Base-by-base conservation (phyloP, 1,284 basidiomycete genomes). In the Exobasidium rhododendri region DNA sequence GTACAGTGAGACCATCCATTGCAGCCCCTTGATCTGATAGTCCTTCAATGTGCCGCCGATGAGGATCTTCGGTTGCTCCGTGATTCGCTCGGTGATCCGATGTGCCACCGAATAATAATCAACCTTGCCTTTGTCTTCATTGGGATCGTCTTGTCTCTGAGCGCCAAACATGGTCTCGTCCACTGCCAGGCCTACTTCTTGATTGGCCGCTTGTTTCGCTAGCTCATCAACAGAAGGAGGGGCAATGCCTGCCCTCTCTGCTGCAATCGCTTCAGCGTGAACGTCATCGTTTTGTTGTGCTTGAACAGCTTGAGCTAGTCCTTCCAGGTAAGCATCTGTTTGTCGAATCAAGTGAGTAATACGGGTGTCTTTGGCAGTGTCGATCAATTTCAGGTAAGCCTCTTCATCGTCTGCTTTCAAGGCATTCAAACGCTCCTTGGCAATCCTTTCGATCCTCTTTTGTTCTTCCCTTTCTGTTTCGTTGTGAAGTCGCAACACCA, bases 71-170 rank as follows among this genome's bases (percentile, higher is more conserved):
- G 94, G 93, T 81, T 98, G 96, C 71, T 83, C 85, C 4, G 86
- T 83, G 71, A 98, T 83, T 81, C 86, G 93, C 84, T 99, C 96
- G 72, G 89, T 89, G 74, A 93, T 90, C 67, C 87, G 85, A 81
- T 98, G 96, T 0, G 96, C 94, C 56, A 98, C 91, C 14, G 92
- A 91, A 77, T 97, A 97, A 82, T 98, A 98, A 80, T 98, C 96
- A 59, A 94, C 86, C 83, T 90, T 97, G 73, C 72, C 71, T 26
- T 70, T 67, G 50, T 81, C 82, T 40, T 89, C 87, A 40, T 82
- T 81, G 44, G 88, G 87, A 49, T 89, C 83, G 55, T 84, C 84
- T 44, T 83, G 82, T 53, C 89, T 84, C 73, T 88, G 85, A 0
- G 91, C 93, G 63, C 92, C 92, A 73, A 96, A 97, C 56, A 90